Evolutionary conservation across 2,329 filamentous ascomycete species (phyloP).

Genomic region (Aspergillus neoniger): DNA sequence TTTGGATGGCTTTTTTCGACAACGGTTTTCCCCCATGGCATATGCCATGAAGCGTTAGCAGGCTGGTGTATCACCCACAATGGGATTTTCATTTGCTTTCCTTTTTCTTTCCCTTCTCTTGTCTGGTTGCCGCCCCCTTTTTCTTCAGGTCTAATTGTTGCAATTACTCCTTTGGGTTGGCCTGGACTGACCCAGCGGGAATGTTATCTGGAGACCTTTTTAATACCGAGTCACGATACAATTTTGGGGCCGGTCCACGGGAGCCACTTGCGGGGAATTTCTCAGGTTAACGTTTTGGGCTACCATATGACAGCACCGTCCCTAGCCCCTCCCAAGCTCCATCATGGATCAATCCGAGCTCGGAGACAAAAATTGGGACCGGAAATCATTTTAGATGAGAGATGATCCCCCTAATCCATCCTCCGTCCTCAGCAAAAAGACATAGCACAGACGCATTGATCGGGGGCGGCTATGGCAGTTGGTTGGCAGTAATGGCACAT

Average conservation of each 20-base stretch:
- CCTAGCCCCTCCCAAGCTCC: background rate
- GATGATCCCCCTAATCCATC: background rate
- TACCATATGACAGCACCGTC: constrained; percentile 6
- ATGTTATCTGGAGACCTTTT: constrained; percentile 11
- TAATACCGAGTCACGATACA: constrained; percentile 12
- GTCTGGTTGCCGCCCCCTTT: too few species aligned
- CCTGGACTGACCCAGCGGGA: constrained; percentile 7
- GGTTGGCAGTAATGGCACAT: background rate
- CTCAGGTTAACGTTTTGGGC: constrained; percentile 2
- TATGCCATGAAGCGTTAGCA: background rate
- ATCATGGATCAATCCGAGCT: background rate
- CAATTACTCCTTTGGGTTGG: background rate
- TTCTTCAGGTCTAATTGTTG: constrained; percentile 1
- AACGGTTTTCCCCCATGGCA: constrained; percentile 9
- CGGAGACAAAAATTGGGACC: background rate
- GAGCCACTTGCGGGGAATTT: constrained; percentile 7
- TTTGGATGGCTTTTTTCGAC: constrained; percentile 1
- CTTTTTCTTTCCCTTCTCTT: background rate
- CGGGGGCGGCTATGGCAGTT: background rate
- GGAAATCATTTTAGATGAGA: background rate
- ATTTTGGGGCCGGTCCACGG: background rate
- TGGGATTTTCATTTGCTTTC: background rate
- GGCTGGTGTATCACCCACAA: background rate
- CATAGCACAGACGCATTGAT: background rate
- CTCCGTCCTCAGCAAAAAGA: background rate